Conservation (phyloP, 176 grass and related monocot genomes). For the Microstegium vimineum region DNA sequence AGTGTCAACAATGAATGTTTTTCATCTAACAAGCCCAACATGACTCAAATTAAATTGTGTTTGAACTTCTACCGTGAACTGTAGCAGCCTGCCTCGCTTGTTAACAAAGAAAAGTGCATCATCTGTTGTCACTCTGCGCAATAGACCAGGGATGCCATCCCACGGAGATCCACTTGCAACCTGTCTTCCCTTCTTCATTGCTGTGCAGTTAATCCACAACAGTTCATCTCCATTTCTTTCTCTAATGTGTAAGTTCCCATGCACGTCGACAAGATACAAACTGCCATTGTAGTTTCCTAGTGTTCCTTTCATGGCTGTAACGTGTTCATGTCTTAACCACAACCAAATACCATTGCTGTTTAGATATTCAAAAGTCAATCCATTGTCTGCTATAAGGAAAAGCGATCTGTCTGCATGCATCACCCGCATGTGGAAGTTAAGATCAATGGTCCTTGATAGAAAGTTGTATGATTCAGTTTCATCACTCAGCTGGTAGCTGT, state of each 20-base stretch:
- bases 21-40: slow-evolving; percentile 15
- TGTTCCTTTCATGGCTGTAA: slow-evolving; percentile 51
- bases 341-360: slow-evolving; percentile 76
- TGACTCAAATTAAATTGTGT: slow-evolving; percentile 18
- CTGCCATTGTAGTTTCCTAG: slow-evolving; percentile 96
- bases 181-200: slow-evolving; percentile 69
- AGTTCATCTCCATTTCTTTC: slow-evolving; percentile 79
- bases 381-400: slow-evolving; percentile 73
- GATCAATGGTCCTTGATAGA: slow-evolving; percentile 64
- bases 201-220: slow-evolving; percentile 92
- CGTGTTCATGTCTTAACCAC: slow-evolving; percentile 91
- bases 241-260: slow-evolving; percentile 84
- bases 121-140: slow-evolving; percentile 45
- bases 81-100: slow-evolving; percentile 75
- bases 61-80: slow-evolving; percentile 66
- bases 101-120: slow-evolving; percentile 93
- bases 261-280: slow-evolving; percentile 69
- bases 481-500: slow-evolving; percentile 31
- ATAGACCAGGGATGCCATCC: slow-evolving; percentile 67
- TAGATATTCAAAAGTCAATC: slow-evolving; percentile 79
- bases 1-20: background rate
- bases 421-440: slow-evolving; percentile 75
- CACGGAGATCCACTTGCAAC: slow-evolving; percentile 81
- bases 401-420: slow-evolving; percentile 81
- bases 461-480: slow-evolving; percentile 64